These are phyloP conservation scores for Apiotrichum sp. DNA, from an alignment of 1,284 basidiomycete genomes.

Conservation along the genomic window DNA sequence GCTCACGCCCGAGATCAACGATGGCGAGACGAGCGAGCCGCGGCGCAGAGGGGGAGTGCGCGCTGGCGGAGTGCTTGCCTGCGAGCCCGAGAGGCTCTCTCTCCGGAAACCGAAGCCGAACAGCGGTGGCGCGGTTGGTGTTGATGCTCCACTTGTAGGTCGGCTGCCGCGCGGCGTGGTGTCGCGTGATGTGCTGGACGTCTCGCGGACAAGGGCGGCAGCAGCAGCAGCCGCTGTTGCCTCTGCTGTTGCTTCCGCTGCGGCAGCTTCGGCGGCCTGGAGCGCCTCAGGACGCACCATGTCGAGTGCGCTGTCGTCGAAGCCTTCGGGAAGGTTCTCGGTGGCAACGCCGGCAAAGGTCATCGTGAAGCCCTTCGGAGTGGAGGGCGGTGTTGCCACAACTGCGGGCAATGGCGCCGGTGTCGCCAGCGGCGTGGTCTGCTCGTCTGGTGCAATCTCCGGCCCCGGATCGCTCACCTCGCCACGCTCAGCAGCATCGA, in stretches of 20 bases:
- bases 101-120: too few species aligned
- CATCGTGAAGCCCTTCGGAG: slow-evolving; percentile 3
- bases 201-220: not conserved
- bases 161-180: not conserved
- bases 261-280: slow-evolving; percentile 1
- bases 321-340: slow-evolving; percentile 8
- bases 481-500: too few species aligned
- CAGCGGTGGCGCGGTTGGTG: too few species aligned
- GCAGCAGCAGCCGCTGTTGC: not conserved
- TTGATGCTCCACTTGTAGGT: not conserved
- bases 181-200: not conserved
- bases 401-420: not conserved
- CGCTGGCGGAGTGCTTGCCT: too few species aligned
- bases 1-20: too few species aligned
- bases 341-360: slow-evolving; percentile 13
- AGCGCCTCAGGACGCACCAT: slow-evolving; percentile 9
- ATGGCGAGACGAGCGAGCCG: too few species aligned
- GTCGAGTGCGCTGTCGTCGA: slow-evolving; percentile 11
- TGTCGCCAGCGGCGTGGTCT: not conserved
- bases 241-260: not conserved
- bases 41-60: too few species aligned
- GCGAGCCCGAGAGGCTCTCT: too few species aligned
- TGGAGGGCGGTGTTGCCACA: not conserved
- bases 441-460: too few species aligned
- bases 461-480: too few species aligned